phyloP scores from a whole-genome alignment of 2,329 filamentous ascomycete genomes.

The Ceratocystis diversiconidia region DNA sequence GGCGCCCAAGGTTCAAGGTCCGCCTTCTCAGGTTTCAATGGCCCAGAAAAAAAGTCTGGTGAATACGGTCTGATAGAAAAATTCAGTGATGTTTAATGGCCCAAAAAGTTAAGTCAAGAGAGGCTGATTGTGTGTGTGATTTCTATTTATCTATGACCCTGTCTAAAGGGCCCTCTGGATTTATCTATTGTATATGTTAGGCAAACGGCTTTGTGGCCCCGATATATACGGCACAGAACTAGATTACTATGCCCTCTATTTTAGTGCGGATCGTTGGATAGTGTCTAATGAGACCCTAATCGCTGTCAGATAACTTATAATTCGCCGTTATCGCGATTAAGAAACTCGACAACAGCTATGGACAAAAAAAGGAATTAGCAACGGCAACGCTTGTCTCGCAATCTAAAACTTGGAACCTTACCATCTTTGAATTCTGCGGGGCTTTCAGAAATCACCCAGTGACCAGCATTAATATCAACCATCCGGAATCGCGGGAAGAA shows the following conservation, averaged over 20 bases:
- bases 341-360: constrained; percentile 49
- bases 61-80: constrained; percentile 19
- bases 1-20: constrained; percentile 9
- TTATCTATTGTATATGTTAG: too few relatives aligned
- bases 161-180: not conserved
- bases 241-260: too few relatives aligned
- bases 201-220: too few relatives aligned
- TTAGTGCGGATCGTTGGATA: not conserved
- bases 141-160: not conserved
- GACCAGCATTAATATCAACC: constrained; percentile 61
- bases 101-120: constrained; percentile 17
- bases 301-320: not conserved
- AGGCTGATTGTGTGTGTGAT: not conserved
- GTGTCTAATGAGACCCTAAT: not conserved
- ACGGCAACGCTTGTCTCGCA: not conserved
- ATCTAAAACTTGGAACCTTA: constrained; percentile 28
- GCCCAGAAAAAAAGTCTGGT: constrained; percentile 19
- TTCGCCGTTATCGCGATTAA: constrained; percentile 35
- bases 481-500: constrained; percentile 71
- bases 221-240: too few relatives aligned
- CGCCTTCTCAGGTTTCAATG: constrained; percentile 16
- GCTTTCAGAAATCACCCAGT: constrained; percentile 85
- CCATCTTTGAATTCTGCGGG: constrained; percentile 64
- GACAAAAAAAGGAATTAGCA: constrained; percentile 9
- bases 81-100: constrained; percentile 19